Evolutionary conservation across 768 basidiomycete species (phyloP).

Genomic region (Lactarius trivialis): DNA sequence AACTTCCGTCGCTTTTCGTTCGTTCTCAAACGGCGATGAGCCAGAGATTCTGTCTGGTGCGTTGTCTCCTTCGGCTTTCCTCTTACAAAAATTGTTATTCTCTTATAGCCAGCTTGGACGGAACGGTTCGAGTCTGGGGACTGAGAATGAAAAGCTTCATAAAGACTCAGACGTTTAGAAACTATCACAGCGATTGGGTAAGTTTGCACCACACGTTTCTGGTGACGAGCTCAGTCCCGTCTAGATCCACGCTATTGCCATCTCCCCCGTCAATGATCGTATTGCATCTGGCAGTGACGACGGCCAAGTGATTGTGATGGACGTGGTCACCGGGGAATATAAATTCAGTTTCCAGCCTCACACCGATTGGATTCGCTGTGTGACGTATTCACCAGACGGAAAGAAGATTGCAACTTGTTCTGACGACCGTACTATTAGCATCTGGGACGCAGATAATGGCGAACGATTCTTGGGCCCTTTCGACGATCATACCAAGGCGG

Average conservation of each 20-base stretch:
- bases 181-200: slow-evolving; percentile 8
- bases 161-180: not conserved
- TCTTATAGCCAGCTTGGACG: slow-evolving; percentile 5
- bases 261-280: not conserved
- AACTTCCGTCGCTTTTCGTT: not conserved
- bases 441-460: slow-evolving; percentile 18
- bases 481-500: not conserved
- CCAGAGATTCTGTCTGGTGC: slow-evolving; percentile 1
- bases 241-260: not conserved
- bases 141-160: not conserved
- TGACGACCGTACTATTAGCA: slow-evolving; percentile 10
- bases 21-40: not conserved
- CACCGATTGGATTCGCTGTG: slow-evolving; percentile 11
- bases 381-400: slow-evolving; percentile 20
- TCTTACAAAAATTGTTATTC: not conserved
- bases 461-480: not conserved
- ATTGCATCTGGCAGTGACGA: slow-evolving; percentile 10
- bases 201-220: not conserved
- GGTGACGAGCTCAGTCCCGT: not conserved
- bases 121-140: slow-evolving; percentile 11
- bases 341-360: not conserved
- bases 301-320: slow-evolving; percentile 1
- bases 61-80: not conserved
- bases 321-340: not conserved
- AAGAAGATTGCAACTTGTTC: slow-evolving; percentile 19